phyloP scores from a whole-genome alignment of 305 asterid genomes.

The Solanum hybrid region DNA sequence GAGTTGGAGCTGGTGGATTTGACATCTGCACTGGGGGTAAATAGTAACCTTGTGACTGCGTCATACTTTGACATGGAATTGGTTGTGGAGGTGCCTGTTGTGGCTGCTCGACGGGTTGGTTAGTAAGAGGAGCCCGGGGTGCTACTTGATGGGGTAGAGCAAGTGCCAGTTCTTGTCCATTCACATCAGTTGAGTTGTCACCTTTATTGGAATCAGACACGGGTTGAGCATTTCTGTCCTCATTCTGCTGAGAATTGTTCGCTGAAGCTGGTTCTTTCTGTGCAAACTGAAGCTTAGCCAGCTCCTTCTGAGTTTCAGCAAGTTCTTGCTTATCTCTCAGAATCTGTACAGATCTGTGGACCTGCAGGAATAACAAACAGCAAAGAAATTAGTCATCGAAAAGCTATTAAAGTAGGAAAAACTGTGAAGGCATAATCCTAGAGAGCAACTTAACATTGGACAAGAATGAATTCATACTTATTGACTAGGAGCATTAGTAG shows the following conservation, averaged over 20 bases:
- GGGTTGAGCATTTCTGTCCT: constrained; percentile 39
- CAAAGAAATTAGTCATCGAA: background rate
- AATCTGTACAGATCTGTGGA: constrained; percentile 87
- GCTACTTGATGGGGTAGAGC: constrained; percentile 64
- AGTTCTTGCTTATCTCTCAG: constrained; percentile 92
- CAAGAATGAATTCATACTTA: background rate
- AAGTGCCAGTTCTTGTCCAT: constrained; percentile 59
- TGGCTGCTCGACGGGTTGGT: constrained; percentile 43
- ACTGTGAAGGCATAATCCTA: background rate
- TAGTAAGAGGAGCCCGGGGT: constrained; percentile 32
- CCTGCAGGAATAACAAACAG: constrained; percentile 36
- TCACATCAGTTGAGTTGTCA: constrained; percentile 41
- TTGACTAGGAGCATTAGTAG: background rate
- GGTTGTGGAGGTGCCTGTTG: constrained; percentile 38
- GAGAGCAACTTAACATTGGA: background rate
- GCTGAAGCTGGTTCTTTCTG: constrained; percentile 54
- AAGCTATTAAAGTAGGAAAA: background rate
- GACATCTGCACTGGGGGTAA: constrained; percentile 48
- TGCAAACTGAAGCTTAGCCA: constrained; percentile 72
- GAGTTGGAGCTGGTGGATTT: constrained; percentile 30
- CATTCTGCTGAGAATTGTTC: constrained; percentile 37
- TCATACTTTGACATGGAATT: constrained; percentile 50
- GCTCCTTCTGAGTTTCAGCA: constrained; percentile 84
- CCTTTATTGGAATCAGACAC: constrained; percentile 38
- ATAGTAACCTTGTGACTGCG: constrained; percentile 53